Conservation (phyloP, 108 stramenopile genomes). For the Pelagomonas calceolata region DNA sequence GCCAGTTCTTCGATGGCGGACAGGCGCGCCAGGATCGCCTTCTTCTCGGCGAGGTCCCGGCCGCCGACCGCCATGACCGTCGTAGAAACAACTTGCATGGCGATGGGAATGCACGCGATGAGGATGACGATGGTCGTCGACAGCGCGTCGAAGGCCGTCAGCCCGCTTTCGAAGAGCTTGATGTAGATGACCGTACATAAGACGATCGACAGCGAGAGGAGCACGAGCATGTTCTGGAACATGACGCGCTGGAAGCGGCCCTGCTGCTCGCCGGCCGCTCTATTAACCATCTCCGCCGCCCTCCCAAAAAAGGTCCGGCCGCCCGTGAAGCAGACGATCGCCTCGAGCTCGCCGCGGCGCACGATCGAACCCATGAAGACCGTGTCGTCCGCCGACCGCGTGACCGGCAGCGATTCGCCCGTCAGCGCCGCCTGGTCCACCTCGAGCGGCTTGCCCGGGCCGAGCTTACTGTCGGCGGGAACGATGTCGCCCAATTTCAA, state of each 20-base stretch:
- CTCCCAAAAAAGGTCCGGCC: slow-evolving; percentile 62
- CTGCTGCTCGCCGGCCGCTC: slow-evolving; percentile 22
- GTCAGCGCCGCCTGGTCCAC: slow-evolving; percentile 66
- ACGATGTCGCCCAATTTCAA: slow-evolving; percentile 27
- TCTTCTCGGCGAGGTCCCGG: slow-evolving; percentile 45
- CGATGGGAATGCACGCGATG: slow-evolving; percentile 63
- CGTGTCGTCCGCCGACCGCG: slow-evolving; percentile 44
- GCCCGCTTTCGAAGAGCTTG: slow-evolving; percentile 32
- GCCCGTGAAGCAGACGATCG: slow-evolving; percentile 43
- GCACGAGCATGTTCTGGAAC: slow-evolving; percentile 48
- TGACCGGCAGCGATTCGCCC: slow-evolving; percentile 71
- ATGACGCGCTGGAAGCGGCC: slow-evolving; percentile 52
- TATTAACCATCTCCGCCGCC: slow-evolving; percentile 46
- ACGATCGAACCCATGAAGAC: slow-evolving; percentile 59
- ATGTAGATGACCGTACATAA: slow-evolving; percentile 44
- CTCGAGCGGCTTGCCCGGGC: slow-evolving; percentile 20
- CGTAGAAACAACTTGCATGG: slow-evolving; percentile 65
- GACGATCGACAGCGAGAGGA: slow-evolving; percentile 41
- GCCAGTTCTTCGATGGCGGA: slow-evolving; percentile 66
- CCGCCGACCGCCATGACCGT: slow-evolving; percentile 65
- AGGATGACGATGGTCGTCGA: slow-evolving; percentile 55
- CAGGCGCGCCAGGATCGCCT: slow-evolving; percentile 62
- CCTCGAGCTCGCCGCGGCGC: slow-evolving; percentile 47
- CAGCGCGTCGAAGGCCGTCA: slow-evolving; percentile 27
- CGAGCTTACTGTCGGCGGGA: slow-evolving; percentile 48